These are phyloP conservation scores for Kodamaea arcana DNA, from an alignment of 1,139 yeast genomes.

Conservation along the genomic window DNA sequence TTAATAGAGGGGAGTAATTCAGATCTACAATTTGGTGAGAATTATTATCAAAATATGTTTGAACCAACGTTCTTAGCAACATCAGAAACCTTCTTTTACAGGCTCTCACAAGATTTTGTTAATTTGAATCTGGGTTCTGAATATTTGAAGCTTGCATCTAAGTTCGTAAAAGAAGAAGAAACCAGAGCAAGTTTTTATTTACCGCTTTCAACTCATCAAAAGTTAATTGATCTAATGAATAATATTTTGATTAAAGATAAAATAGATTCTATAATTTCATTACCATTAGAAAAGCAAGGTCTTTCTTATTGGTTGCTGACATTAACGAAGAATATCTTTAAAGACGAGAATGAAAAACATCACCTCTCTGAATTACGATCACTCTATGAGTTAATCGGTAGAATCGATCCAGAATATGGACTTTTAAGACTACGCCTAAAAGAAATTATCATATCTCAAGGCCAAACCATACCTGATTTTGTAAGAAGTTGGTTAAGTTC, in stretches of 20 bases:
- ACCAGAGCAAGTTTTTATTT: conserved; percentile 51
- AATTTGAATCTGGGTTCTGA: conserved; percentile 42
- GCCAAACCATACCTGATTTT: conserved; percentile 25
- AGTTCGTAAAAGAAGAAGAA: conserved; percentile 57
- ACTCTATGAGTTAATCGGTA: conserved; percentile 47
- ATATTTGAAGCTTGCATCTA: conserved; percentile 52
- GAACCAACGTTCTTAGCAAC: conserved; percentile 60
- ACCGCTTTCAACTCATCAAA: conserved; percentile 52
- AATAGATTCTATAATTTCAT: conserved; percentile 42
- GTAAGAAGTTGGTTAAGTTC: conserved; percentile 20
- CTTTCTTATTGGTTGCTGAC: conserved; percentile 51
- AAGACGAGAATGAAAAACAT: conserved; percentile 13
- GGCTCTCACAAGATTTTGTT: conserved; percentile 41
- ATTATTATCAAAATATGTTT: conserved; percentile 59
- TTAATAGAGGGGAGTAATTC: conserved; percentile 38
- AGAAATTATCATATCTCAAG: conserved; percentile 43
- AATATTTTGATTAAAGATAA: conserved; percentile 60
- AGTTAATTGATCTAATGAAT: conserved; percentile 54
- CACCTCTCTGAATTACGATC: conserved; percentile 32
- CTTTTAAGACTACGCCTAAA: conserved; percentile 49
- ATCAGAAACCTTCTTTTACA: conserved; percentile 54
- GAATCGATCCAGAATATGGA: conserved; percentile 52
- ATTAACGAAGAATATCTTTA: conserved; percentile 18
- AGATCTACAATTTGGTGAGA: conserved; percentile 38
- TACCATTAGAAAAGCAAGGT: conserved; percentile 52